Conservation (phyloP, 2,329 filamentous ascomycete species). For the Hortaea werneckii region DNA sequence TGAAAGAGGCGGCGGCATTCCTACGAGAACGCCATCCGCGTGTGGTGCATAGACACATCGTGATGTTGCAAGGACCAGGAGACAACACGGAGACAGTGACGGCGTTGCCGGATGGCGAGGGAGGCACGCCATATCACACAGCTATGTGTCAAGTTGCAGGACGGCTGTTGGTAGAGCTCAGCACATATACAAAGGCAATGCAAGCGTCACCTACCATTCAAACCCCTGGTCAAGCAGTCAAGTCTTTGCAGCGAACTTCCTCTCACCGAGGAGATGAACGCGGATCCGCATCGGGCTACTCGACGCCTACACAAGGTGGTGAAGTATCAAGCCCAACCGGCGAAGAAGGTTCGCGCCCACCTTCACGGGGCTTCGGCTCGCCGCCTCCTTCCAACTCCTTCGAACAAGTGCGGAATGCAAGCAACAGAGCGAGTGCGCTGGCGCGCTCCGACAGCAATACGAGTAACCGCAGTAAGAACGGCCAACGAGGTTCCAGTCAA, state of each 20-base stretch:
- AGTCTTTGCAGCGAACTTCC: conserved; percentile 27
- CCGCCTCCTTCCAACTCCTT: conserved; percentile 43
- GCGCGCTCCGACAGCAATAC: conserved; percentile 28
- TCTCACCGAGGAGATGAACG: conserved; percentile 15
- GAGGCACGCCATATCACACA: conserved; percentile 27
- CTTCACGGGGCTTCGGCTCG: conserved; percentile 14
- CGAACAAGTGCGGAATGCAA: conserved; percentile 41
- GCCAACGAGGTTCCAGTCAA: conserved; percentile 30
- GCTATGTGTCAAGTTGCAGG: conserved; percentile 37
- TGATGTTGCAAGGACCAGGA: conserved; percentile 13
- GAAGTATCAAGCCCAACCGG: conserved; percentile 17
- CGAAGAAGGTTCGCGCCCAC: conserved; percentile 14
- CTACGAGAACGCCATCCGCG: conserved; percentile 23
- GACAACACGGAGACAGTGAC: conserved; percentile 1
- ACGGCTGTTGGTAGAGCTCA: conserved; percentile 37
- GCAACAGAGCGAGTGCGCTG: conserved; percentile 25
- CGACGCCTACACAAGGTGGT: conserved; percentile 11
- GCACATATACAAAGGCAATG: conserved; percentile 37
- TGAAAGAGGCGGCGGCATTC: conserved; percentile 18
- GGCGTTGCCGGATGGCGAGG: neutral
- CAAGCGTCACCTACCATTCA: conserved; percentile 57
- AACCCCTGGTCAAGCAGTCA: conserved; percentile 51
- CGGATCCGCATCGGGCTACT: conserved; percentile 12
- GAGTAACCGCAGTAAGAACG: conserved; percentile 13
- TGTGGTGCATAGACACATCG: conserved; percentile 23